A percentile compares a stretch with the other conserved stretches of the same genome.
These are phyloP conservation scores for Gossypium australe DNA, from an alignment of 345 rosid genomes.

Conservation along the genomic window DNA sequence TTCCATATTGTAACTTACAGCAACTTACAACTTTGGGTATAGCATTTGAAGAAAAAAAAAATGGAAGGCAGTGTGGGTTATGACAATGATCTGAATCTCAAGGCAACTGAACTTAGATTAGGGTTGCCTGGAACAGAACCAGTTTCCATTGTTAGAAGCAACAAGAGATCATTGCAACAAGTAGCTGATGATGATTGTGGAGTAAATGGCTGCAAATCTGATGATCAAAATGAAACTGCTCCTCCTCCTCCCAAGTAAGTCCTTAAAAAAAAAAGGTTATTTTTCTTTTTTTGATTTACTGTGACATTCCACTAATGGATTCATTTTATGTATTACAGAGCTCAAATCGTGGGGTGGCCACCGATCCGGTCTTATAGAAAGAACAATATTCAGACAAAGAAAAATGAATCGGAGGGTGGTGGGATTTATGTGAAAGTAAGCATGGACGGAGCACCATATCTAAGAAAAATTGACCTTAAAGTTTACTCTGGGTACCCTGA, in stretches of 20 bases:
- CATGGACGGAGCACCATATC: slow-evolving; percentile 87
- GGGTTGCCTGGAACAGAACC: slow-evolving; percentile 73
- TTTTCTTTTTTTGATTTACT: background rate
- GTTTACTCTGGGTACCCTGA: slow-evolving; percentile 49
- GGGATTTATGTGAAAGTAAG: slow-evolving; percentile 79
- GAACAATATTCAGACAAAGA: slow-evolving; percentile 42
- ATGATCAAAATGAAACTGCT: slow-evolving; percentile 27
- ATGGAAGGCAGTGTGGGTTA: slow-evolving; percentile 38
- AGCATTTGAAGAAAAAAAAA: background rate
- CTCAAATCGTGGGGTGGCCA: slow-evolving; percentile 82
- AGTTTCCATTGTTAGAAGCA: slow-evolving; percentile 40
- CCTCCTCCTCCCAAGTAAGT: slow-evolving; percentile 71
- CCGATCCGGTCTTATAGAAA: slow-evolving; percentile 62
- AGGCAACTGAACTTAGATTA: slow-evolving; percentile 75
- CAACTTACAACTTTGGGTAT: background rate
- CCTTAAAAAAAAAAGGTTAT: background rate
- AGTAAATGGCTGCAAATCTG: slow-evolving; percentile 17
- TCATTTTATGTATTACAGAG: slow-evolving; percentile 23
- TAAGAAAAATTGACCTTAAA: slow-evolving; percentile 69
- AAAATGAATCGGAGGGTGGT: slow-evolving; percentile 38
- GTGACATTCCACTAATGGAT: background rate
- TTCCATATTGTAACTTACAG: background rate
- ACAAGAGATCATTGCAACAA: slow-evolving; percentile 38
- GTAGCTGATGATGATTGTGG: slow-evolving; percentile 20
- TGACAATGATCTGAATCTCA: slow-evolving; percentile 60